A percentile compares a stretch with the other conserved stretches of the same genome.
Conservation (phyloP, 176 grass and related monocot species). For the Alopecurus myosuroides region DNA sequence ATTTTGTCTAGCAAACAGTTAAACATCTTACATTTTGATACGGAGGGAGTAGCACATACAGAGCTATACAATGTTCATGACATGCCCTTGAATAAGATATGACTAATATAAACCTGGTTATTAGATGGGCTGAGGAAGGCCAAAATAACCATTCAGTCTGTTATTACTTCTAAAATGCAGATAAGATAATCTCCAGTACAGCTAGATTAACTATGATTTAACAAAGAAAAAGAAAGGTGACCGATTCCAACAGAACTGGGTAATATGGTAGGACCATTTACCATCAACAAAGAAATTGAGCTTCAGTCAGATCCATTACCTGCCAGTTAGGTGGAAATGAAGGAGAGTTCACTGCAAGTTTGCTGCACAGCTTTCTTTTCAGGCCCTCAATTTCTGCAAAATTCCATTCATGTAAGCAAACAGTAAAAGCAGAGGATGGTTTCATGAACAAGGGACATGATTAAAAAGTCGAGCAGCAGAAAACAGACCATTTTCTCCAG, state of each 20-base stretch:
- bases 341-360: slow-evolving; percentile 87
- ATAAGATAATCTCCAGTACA: background rate
- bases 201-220: background rate
- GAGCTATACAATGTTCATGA: background rate
- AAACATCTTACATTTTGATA: too few relatives aligned
- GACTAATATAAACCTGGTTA: background rate
- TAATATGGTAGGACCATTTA: background rate
- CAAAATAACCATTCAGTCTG: background rate
- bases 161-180: too few relatives aligned
- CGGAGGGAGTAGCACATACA: background rate
- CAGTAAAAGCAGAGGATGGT: background rate
- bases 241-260: background rate
- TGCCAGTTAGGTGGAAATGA: slow-evolving; percentile 95
- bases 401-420: slow-evolving; percentile 13
- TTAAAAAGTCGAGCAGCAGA: background rate
- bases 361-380: slow-evolving; percentile 91
- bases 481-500: slow-evolving; percentile 85
- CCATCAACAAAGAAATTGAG: background rate
- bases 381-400: slow-evolving; percentile 83
- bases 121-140: background rate
- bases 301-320: slow-evolving; percentile 34
- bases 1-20: too few relatives aligned
- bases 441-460: background rate
- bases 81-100: background rate
- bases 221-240: background rate